Evolutionary conservation across 2,329 filamentous ascomycete genomes (phyloP).

Genomic region (Phyllosticta citribraziliensis): DNA sequence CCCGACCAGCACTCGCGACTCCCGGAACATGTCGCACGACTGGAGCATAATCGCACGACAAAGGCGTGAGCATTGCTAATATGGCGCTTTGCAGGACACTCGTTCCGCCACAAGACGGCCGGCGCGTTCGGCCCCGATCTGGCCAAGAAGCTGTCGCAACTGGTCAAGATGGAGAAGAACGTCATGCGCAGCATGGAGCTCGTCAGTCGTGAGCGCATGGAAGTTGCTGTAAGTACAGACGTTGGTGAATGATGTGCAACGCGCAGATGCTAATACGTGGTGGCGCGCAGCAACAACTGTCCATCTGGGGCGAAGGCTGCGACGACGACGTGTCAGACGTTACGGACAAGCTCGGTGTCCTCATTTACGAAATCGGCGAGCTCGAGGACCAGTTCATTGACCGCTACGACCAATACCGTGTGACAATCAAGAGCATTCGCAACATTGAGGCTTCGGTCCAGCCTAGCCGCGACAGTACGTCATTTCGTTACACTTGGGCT

Average conservation of each 20-base stretch:
- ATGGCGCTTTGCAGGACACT: constrained; percentile 48
- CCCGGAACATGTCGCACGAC: not conserved
- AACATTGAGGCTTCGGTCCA: constrained; percentile 99
- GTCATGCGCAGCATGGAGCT: constrained; percentile 97
- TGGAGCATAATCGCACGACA: not conserved
- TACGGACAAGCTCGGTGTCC: constrained; percentile 94
- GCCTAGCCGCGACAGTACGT: constrained; percentile 88
- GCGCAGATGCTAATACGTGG: not conserved
- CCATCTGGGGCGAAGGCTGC: constrained; percentile 89
- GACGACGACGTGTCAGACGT: constrained; percentile 98
- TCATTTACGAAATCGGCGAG: constrained; percentile 97
- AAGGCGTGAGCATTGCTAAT: not conserved
- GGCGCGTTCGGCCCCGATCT: constrained; percentile 78
- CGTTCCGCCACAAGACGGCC: constrained; percentile 62
- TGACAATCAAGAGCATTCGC: constrained; percentile 98
- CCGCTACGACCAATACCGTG: constrained; percentile 96
- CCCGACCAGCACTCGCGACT: not conserved
- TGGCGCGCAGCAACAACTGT: constrained; percentile 77
- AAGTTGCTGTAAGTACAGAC: constrained; percentile 70
- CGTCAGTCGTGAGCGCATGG: constrained; percentile 93
- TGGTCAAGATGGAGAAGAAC: constrained; percentile 99
- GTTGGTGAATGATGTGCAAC: not conserved
- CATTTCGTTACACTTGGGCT: not conserved
- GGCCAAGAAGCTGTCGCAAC: constrained; percentile 91
- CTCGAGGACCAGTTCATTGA: constrained; percentile 98